These are phyloP conservation scores for Lyophyllum semitale DNA, from an alignment of 768 basidiomycete species.

Conservation along the genomic window DNA sequence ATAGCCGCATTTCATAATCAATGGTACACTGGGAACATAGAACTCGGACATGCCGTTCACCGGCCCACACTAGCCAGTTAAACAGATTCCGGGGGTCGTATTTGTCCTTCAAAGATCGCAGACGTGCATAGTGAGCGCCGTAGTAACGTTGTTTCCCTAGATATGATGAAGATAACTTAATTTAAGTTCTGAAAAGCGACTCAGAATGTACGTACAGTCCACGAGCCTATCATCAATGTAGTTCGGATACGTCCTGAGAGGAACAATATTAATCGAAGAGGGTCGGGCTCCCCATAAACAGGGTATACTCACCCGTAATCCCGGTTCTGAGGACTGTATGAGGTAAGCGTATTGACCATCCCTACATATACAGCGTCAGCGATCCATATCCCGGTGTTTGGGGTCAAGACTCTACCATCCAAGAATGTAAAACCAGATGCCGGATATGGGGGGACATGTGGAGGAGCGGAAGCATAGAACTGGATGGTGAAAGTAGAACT, in stretches of 20 bases:
- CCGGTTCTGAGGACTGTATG: conserved; percentile 29
- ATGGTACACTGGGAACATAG: too few species aligned
- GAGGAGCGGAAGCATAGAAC: conserved; percentile 46
- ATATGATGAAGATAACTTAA: neutral
- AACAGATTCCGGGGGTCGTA: conserved; percentile 41
- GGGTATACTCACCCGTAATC: conserved; percentile 23
- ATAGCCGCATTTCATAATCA: too few species aligned
- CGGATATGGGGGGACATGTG: conserved; percentile 42
- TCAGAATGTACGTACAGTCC: conserved; percentile 27
- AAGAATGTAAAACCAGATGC: conserved; percentile 44
- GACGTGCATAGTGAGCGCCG: conserved; percentile 28
- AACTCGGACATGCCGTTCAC: too few species aligned
- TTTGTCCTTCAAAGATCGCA: conserved; percentile 32
- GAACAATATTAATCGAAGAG: neutral
- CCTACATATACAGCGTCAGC: conserved; percentile 12
- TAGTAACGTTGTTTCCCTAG: conserved; percentile 40
- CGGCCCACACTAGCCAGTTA: too few species aligned
- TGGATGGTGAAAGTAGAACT: conserved; percentile 48
- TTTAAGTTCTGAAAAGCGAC: neutral
- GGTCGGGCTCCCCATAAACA: too few species aligned
- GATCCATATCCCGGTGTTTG: neutral
- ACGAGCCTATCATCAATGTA: conserved; percentile 38
- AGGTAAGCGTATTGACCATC: conserved; percentile 25
- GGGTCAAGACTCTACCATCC: conserved; percentile 23
- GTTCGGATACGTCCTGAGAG: conserved; percentile 36